Percentiles rank a stretch among this genome's conserved stretches.
Conservation (phyloP, 306 rosid genomes). For the Urtica urens region DNA sequence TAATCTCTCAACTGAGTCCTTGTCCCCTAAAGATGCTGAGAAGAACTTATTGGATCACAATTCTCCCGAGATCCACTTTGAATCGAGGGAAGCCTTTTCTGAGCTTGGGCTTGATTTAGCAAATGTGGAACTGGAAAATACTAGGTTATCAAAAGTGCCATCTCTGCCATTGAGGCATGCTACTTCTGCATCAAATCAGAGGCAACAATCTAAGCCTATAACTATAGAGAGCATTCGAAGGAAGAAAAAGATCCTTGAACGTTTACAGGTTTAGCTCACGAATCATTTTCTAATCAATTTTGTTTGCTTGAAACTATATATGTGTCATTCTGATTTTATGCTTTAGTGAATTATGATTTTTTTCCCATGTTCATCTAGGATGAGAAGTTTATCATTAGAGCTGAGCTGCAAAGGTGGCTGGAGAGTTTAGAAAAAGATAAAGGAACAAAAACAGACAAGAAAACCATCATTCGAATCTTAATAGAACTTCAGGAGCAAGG, state of each 20-base stretch:
- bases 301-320: slow-evolving; percentile 11
- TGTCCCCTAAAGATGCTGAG: slow-evolving; percentile 26
- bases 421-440: slow-evolving; percentile 63
- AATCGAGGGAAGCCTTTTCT: slow-evolving; percentile 21
- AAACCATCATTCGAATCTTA: slow-evolving; percentile 62
- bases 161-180: slow-evolving; percentile 24
- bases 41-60: slow-evolving; percentile 11
- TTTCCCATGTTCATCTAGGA: slow-evolving; percentile 31
- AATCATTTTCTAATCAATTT: no score
- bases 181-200: slow-evolving; percentile 29
- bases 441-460: slow-evolving; percentile 48
- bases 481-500: slow-evolving; percentile 54
- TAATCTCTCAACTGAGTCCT: slow-evolving; percentile 25
- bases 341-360: slow-evolving; percentile 4
- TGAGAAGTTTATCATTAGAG: slow-evolving; percentile 62
- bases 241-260: slow-evolving; percentile 70
- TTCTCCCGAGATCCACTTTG: slow-evolving; percentile 25
- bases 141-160: slow-evolving; percentile 22
- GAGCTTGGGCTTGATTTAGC: slow-evolving; percentile 20
- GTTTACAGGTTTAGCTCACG: slow-evolving; percentile 50
- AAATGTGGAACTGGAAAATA: slow-evolving; percentile 23
- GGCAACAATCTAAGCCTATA: slow-evolving; percentile 36
- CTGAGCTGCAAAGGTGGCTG: slow-evolving; percentile 67
- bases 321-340: slow-evolving; percentile 9
- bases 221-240: slow-evolving; percentile 42